These are phyloP conservation scores for Bathelium albidoporum DNA, from an alignment of 495 filamentous ascomycete genomes.

Conservation along the genomic window DNA sequence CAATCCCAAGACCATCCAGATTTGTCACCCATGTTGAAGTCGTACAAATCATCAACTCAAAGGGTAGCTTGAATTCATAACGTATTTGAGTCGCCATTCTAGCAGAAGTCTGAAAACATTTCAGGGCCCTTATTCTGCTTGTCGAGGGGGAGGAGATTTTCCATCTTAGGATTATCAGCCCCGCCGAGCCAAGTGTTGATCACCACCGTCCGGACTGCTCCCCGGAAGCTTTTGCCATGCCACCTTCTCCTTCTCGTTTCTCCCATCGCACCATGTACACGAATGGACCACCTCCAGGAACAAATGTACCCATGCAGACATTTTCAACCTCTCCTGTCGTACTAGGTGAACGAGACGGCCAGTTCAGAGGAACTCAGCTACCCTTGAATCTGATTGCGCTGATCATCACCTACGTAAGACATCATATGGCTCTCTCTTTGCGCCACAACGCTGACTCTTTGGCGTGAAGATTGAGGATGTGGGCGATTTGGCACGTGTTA, in stretches of 20 bases:
- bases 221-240: background rate
- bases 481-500: conserved; percentile 47
- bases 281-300: background rate
- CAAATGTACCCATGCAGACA: background rate
- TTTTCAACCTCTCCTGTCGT: background rate
- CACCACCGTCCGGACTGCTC: too few species aligned
- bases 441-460: conserved; percentile 7
- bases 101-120: too few species aligned
- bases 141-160: too few species aligned
- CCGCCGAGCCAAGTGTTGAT: too few species aligned
- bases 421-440: conserved; percentile 1
- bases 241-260: background rate
- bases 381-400: conserved; percentile 39
- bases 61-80: too few species aligned
- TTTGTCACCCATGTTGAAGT: too few species aligned
- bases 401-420: conserved; percentile 44
- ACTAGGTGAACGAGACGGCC: background rate
- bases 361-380: background rate
- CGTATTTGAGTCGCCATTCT: too few species aligned
- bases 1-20: too few species aligned
- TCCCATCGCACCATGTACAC: background rate
- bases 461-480: conserved; percentile 41
- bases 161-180: too few species aligned
- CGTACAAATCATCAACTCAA: too few species aligned
- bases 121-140: too few species aligned